Base-by-base conservation (phyloP, 768 basidiomycete species). In the Flagelloscypha sp. region DNA sequence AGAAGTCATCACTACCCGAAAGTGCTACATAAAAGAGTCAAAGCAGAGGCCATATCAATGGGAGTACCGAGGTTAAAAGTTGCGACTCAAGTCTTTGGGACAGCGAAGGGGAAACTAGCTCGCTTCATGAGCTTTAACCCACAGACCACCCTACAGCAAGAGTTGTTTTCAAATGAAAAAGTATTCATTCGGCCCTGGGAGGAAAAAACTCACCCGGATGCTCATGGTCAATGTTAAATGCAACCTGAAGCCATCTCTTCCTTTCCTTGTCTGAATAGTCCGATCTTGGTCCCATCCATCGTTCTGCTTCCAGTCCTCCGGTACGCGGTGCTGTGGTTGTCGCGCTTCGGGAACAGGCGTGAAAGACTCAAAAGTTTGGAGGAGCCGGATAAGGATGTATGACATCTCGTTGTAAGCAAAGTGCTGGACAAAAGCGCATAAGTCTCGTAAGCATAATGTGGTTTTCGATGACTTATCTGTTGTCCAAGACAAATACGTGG, bases 371-470 rank as follows among this genome's bases (percentile, higher is more conserved):
- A 80, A 80, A 25, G 56, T 60, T 48, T 82, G 79, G n/a, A 81
- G 54, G 19, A 82, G 61, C 3, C 76, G 68, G 36, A 82, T 65
- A 33, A 81, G 50, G 50, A 79, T 63, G 56, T 78, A 79, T 1
- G 79, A 79, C 54, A 74, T 49, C 35, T 61, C 58, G 42, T 53
- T 52, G 38, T 55, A 55, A 7, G 53, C 53, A 22, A 55, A 55
- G 69, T 79, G 30, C 51, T 53, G 22, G 1, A 23, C 8, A 27
- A 28, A 6, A 16, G 24, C 8, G 7, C 19, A n/a, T n/a, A n/a
- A 30, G 10, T 19, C n/a, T n/a, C 41, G 48, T 47, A 37, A 54
- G 47, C 18, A 48, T 44, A 30, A 48, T 47, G 37, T 47, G 36
- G 19, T n/a, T 11, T 11, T 13, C 25, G 25, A 27, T 27, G 24